phyloP scores from a whole-genome alignment of 2,329 filamentous ascomycete species.

The Allantophomopsis cytisporea region DNA sequence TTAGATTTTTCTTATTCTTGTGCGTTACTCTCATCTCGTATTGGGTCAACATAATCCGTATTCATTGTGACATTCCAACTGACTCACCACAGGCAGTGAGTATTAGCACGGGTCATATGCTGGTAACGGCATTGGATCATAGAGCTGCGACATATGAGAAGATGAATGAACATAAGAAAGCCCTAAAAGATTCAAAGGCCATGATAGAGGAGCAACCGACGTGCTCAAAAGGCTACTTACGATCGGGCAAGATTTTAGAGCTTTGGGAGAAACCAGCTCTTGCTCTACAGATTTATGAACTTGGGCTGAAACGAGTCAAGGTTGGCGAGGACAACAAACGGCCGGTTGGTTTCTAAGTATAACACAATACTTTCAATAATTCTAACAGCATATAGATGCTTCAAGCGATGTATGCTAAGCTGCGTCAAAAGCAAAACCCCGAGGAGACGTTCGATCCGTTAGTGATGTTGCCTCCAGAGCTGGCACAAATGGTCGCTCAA shows the following conservation, averaged over 20 bases:
- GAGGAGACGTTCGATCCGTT: slow-evolving; percentile 17
- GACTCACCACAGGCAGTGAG: slow-evolving; percentile 7
- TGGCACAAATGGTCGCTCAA: slow-evolving; percentile 17
- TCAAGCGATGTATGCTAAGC: slow-evolving; percentile 14
- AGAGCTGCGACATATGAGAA: slow-evolving; percentile 20
- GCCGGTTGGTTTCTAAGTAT: slow-evolving; percentile 6
- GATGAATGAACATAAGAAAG: slow-evolving; percentile 11
- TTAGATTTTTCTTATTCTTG: not conserved
- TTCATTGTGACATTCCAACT: slow-evolving; percentile 9
- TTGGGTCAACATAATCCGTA: not conserved
- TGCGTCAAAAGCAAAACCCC: slow-evolving; percentile 11
- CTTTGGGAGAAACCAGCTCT: slow-evolving; percentile 13
- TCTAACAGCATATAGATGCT: slow-evolving; percentile 12
- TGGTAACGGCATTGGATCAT: slow-evolving; percentile 17
- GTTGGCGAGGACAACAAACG: slow-evolving; percentile 15
- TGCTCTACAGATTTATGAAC: slow-evolving; percentile 19
- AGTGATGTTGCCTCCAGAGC: slow-evolving; percentile 16
- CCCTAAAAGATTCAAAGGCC: slow-evolving; percentile 16
- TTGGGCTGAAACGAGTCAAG: slow-evolving; percentile 17
- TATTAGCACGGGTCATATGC: slow-evolving; percentile 5
- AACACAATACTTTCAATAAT: not conserved
- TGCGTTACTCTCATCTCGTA: not conserved
- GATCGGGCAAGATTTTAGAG: slow-evolving; percentile 18
- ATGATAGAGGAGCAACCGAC: slow-evolving; percentile 18
- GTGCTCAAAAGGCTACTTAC: slow-evolving; percentile 19